Percentiles rank a stretch among this genome's conserved stretches.
Evolutionary conservation across 345 rosid genomes (phyloP).

Genomic region (Anacardium occidentale): DNA sequence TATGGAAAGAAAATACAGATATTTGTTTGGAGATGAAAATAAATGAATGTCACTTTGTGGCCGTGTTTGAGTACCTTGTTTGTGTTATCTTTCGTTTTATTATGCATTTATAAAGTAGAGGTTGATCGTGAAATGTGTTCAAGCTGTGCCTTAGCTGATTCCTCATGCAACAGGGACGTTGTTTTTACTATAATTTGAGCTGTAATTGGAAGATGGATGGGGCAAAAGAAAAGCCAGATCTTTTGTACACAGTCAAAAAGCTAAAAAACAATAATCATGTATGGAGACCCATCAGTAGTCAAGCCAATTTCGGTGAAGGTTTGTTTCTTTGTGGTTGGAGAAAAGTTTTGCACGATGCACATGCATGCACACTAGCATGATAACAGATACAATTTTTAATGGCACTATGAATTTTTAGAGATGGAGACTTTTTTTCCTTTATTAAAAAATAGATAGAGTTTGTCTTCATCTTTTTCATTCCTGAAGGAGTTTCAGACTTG

Average conservation of each 20-base stretch:
- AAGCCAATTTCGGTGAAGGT: constrained; percentile 52
- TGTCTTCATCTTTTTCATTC: background rate
- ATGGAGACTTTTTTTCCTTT: background rate
- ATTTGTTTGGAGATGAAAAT: background rate
- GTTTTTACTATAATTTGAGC: constrained; percentile 32
- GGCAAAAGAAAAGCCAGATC: constrained; percentile 20
- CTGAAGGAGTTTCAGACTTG: background rate
- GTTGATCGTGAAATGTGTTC: constrained; percentile 1
- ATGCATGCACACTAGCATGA: background rate
- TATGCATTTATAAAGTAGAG: background rate
- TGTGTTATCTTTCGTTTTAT: too few relatives aligned
- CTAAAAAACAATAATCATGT: constrained; percentile 33
- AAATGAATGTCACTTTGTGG: background rate
- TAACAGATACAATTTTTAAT: background rate
- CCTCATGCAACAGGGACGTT: constrained; percentile 28
- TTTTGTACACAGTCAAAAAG: constrained; percentile 38
- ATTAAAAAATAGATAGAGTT: background rate
- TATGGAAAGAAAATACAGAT: background rate
- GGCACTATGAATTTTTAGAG: too few relatives aligned
- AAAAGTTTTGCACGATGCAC: background rate
- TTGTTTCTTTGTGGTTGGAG: constrained; percentile 13
- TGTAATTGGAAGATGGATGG: constrained; percentile 30
- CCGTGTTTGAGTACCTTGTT: too few relatives aligned
- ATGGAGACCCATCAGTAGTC: constrained; percentile 62
- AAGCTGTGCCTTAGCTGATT: constrained; percentile 11